Conservation (phyloP, 2,329 filamentous ascomycete genomes). For the Diaporthe longicolla region DNA sequence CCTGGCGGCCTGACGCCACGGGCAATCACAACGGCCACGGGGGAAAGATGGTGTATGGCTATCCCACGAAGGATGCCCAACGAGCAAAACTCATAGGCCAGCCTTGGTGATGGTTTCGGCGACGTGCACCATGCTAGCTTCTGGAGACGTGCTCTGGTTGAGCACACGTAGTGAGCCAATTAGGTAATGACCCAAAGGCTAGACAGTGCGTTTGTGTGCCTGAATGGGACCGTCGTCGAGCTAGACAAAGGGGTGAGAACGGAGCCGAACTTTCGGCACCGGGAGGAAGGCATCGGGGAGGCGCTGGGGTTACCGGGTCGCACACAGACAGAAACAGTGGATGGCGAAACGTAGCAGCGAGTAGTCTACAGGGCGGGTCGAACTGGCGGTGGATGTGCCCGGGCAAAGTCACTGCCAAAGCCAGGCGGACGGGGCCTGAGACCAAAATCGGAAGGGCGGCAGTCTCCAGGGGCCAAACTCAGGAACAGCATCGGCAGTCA, state of each 20-base stretch:
- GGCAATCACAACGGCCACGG: neutral
- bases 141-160: neutral
- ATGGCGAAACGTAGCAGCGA: neutral
- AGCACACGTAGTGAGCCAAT: neutral
- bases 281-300: neutral
- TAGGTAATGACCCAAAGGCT: slow-evolving; percentile 18
- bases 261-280: slow-evolving; percentile 35
- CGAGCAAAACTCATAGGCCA: neutral
- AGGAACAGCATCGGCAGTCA: slow-evolving; percentile 25
- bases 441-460: neutral
- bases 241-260: slow-evolving; percentile 2
- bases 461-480: slow-evolving; percentile 8
- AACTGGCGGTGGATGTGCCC: neutral
- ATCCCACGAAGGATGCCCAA: neutral
- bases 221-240: neutral
- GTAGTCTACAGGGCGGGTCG: neutral
- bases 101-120: neutral
- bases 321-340: neutral
- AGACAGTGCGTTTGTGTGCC: neutral
- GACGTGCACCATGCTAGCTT: neutral
- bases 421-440: neutral
- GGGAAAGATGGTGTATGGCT: neutral
- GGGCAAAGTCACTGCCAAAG: neutral
- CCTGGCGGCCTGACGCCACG: neutral
- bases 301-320: neutral